Base-by-base conservation (phyloP, 345 rosid genomes). In the Murraya koenigii region DNA sequence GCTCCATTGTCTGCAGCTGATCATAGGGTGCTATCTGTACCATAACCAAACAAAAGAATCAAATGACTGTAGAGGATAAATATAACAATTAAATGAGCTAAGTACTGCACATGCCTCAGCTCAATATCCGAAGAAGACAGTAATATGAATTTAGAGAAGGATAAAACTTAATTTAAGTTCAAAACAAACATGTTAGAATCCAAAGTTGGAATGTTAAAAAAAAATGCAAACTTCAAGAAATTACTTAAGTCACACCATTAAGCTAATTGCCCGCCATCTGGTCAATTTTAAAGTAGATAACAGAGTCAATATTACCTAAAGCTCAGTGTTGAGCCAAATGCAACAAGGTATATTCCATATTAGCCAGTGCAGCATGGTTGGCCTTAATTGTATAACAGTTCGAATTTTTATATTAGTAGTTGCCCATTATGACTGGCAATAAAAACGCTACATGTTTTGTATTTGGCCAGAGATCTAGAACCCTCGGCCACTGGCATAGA, bases 1-100 rank as follows among this genome's bases (percentile, higher is more conserved):
- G 87, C 83, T 93, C 97, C 70, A 95, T 87, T 66, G 84, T 80
- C 81, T 93, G 91, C 77, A 95, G 81, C 86, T 95, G 98, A 75
- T 95, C 97, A 71, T 95, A 95, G n/a, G 97, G 98, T 80, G 97
- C 98, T 79, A 95, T 95, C 97, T 93, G 93, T 80, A 79, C 7
- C 55, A 64, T 14, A 11, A 8, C 22, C 6, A 77, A 44, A 77
- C 25, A 36, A 20, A 44, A 39, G 8, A 58, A 47, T 30, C 23
- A 68, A 25, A 56, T n/a, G 67, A 19, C 2, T 20, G 23, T 7
- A 55, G 60, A 55, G 3, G 9, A 55, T 55, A 55, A n/a, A 55
- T 55, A n/a, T 55, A 55, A 19, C 11, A n/a, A 8, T 44, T 44
- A 55, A 55, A 55, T n/a, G 23, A 55, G 60, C 25, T 19, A 55